Percentiles rank a stretch among this genome's conserved stretches.
phyloP scores from a whole-genome alignment of 257 asterid genomes.

The Misopates orontium region DNA sequence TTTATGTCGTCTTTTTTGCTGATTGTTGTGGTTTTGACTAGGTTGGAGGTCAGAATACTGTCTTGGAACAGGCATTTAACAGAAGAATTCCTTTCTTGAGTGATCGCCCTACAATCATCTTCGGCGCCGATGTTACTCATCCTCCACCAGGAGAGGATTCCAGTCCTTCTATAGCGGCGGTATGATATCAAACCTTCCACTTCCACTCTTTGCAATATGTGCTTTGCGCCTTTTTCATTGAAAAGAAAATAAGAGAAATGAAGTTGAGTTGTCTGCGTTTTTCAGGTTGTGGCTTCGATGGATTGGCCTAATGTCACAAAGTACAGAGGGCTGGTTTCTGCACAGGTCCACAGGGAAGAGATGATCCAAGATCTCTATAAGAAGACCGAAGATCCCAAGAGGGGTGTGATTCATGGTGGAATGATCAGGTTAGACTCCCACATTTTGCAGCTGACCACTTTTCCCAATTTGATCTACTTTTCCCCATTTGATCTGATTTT shows the following conservation, averaged over 20 bases:
- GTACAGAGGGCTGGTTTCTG: slow-evolving; percentile 75
- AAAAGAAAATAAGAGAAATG: background rate
- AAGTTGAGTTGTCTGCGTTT: background rate
- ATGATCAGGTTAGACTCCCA: slow-evolving; percentile 56
- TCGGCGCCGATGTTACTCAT: slow-evolving; percentile 97
- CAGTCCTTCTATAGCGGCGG: slow-evolving; percentile 89
- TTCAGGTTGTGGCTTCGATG: slow-evolving; percentile 91
- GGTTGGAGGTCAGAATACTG: slow-evolving; percentile 80
- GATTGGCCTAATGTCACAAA: slow-evolving; percentile 87
- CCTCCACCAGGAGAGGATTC: slow-evolving; percentile 85
- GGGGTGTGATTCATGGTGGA: slow-evolving; percentile 53
- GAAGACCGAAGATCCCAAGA: slow-evolving; percentile 31
- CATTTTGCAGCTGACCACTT: background rate
- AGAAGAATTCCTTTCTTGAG: slow-evolving; percentile 36
- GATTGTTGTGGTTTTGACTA: slow-evolving; percentile 20
- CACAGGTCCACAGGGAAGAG: slow-evolving; percentile 66
- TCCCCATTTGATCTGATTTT: background rate
- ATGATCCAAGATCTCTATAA: slow-evolving; percentile 66
- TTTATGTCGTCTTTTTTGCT: background rate
- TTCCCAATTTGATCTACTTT: background rate
- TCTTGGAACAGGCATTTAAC: slow-evolving; percentile 42
- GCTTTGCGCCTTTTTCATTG: no score
- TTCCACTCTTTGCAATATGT: background rate
- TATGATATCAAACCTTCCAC: slow-evolving; percentile 24
- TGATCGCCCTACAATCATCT: slow-evolving; percentile 64